Evolutionary conservation across 768 basidiomycete species (phyloP), one percentile per base, ranked within the genome.

Genomic region (Sarcomyxa edulis): DNA sequence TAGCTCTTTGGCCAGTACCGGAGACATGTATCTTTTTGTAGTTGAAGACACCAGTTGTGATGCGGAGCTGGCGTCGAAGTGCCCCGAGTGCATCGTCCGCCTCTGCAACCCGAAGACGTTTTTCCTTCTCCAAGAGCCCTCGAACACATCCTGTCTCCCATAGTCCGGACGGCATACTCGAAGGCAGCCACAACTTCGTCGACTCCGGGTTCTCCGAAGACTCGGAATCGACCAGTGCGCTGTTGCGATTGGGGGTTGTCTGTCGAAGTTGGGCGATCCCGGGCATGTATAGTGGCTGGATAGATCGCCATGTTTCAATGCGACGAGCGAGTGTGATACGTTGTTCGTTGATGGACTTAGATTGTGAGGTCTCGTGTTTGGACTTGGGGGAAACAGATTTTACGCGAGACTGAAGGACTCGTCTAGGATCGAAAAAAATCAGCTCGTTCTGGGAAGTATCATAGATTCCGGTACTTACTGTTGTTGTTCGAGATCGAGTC

Each of bases 401-500:
- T n/a, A n/a, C n/a, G 7, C 38, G 22, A 30, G 19, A 21, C 5
- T 30, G 26, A 10, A 43, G 33, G 19, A 31, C 7, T 24, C 14
- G 7, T 12, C 16, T 27, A 25, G 18, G 25, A 12, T 28, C 22
- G 24, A 24, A 27, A 22, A 19, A 12, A 7, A 12, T n/a, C n/a
- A 34, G 23, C 19, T 8, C 28, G 43, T 31, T n/a, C 29, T 32
- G 22, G 7, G n/a, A 7, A 27, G 22, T 15, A 28, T 18, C n/a
- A 6, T 16, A 31, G 14, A 42, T 14, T 9, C 7, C n/a, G 18
- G n/a, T 24, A 46, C 40, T 14, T 32, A 46, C 44, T 46, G 44
- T 25, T 42, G 44, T 25, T 42, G 35, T 19, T 46, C 44, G 12
- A 46, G 26, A 7, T 46, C 41, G 7, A 46, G 28, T 10, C 44